Percentiles rank a stretch among this genome's conserved stretches.
Evolutionary conservation across 371 early-diverging fungal species (phyloP).

Genomic region (Astathelohania contejeani): DNA sequence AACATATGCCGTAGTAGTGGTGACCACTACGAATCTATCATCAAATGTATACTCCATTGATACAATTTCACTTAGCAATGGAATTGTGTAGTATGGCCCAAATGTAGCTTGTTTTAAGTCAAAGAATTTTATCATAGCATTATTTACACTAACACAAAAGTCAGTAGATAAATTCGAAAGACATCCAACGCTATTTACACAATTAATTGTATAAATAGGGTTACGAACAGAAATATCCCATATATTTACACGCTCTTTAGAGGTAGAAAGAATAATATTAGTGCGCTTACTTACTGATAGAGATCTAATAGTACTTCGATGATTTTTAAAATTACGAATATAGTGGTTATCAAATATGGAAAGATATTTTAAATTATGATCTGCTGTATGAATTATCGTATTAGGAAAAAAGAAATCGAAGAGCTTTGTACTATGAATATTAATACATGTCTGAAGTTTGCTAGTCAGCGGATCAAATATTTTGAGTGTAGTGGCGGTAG

Average conservation of each 20-base stretch:
- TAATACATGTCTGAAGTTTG: not conserved
- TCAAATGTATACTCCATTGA: not conserved
- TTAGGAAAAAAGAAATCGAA: not conserved
- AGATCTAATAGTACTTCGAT: not conserved
- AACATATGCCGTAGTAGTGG: not conserved
- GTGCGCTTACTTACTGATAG: not conserved
- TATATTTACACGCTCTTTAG: not conserved
- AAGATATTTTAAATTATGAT: not conserved
- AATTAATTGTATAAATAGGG: not conserved
- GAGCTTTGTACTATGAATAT: not conserved
- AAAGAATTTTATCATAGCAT: not conserved
- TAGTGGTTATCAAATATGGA: not conserved
- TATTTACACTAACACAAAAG: not conserved
- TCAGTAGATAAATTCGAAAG: not conserved
- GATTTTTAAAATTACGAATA: not conserved
- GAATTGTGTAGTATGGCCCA: constrained; percentile 1
- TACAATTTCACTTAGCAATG: not conserved
- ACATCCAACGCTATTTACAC: not conserved
- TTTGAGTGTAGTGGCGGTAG: not conserved
- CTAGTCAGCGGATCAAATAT: not conserved
- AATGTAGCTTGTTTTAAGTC: not conserved
- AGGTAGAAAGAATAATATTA: not conserved
- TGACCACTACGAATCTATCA: not conserved
- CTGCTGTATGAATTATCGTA: not conserved
- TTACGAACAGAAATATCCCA: not conserved